Evolutionary conservation across 1,284 basidiomycete genomes (phyloP), one percentile per base, ranked within the genome.

Genomic region (Cystobasidium slooffiae): DNA sequence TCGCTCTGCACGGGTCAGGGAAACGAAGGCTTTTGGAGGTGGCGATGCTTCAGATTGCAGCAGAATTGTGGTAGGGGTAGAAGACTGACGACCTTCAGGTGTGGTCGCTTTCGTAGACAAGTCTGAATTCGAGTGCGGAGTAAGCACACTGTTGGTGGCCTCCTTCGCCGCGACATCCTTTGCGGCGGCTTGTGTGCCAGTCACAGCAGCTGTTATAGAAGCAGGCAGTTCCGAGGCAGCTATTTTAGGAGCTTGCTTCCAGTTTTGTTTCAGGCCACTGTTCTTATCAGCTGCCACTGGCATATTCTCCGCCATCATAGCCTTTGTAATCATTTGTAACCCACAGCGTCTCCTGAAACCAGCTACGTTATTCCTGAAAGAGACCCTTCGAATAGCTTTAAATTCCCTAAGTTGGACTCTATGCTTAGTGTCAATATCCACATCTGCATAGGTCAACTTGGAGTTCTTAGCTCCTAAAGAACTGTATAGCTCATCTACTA

Each of bases 301-400:
- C n/a, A 53, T 52, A 8, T 53, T 24, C 24, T 66, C 31, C 3
- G 31, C 49, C 39, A 22, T 18, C 18, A 37, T 51, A 49, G 62
- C 62, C 9, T 22, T 55, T 1, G 39, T 66, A 39, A 44, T 39
- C 5, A 53, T 43, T 16, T 47, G 43, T 24, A 69, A 49, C 12
- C 70, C 70, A 55, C 70, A 73, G 44, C 44, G 65, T 49, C 22
- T 20, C 41, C 70, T 73, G 39, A 73, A 73, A n/a, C 43, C 63
- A 43, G 53, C 70, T 7, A 66, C 70, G 41, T 66, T 62, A 39
- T 73, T 56, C 41, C 22, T 41, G 44, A 73, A 73, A 37, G 44
- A 56, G 18, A 73, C 44, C 44, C 51, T 73, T 49, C 70, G 22
- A 20, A 66, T 66, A 31, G 62, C 62, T 44, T 56, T 14, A 37